These are phyloP conservation scores for Tripidium arundinaceum DNA, from an alignment of 202 grass and related monocot genomes.

Conservation along the genomic window DNA sequence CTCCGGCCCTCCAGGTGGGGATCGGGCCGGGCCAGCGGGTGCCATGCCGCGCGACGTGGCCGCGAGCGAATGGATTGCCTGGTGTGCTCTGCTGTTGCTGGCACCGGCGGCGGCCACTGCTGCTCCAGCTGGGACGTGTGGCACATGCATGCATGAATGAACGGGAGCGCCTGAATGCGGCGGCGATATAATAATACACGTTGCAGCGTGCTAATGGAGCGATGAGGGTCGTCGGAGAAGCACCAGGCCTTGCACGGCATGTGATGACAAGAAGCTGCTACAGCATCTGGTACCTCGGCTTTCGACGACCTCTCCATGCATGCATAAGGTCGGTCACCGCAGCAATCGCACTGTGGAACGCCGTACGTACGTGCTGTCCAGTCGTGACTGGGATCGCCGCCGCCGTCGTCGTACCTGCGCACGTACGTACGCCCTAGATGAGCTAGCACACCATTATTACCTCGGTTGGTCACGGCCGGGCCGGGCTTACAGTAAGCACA, in stretches of 20 bases:
- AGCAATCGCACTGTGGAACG: background rate
- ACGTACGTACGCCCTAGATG: background rate
- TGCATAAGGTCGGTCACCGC: background rate
- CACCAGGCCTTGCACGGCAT: background rate
- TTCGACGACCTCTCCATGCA: too few species aligned
- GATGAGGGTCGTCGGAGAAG: background rate
- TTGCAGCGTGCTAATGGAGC: background rate
- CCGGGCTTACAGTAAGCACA: background rate
- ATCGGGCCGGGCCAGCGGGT: background rate
- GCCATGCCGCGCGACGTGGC: background rate
- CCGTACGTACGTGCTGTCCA: background rate
- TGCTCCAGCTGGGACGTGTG: background rate
- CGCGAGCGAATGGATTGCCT: background rate
- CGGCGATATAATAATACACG: background rate
- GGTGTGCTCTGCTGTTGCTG: background rate
- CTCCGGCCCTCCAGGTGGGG: background rate
- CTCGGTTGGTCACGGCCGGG: background rate
- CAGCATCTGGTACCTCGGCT: too few species aligned
- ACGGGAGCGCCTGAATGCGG: background rate
- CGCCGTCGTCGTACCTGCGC: background rate
- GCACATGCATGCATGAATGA: background rate
- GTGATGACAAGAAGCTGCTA: background rate
- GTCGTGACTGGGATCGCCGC: background rate
- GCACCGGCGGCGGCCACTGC: background rate
- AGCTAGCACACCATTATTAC: background rate